A percentile compares a stretch with the other conserved stretches of the same genome.
phyloP scores from a whole-genome alignment of 1,284 basidiomycete species.

The Moesziomyces antarcticus region DNA sequence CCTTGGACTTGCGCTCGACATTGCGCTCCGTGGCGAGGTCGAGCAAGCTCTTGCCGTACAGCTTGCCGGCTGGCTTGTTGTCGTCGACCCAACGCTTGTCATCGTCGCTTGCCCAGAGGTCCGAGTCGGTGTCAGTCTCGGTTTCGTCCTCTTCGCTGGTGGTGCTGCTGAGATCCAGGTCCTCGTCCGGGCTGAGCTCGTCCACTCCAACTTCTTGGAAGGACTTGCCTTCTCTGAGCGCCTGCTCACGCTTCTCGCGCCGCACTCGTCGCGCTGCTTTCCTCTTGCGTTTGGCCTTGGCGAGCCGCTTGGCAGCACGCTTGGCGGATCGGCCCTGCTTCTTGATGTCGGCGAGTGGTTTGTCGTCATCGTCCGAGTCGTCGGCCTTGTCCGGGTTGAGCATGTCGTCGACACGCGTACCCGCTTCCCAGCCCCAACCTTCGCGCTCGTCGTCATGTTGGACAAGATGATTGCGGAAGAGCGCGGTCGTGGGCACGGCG shows the following conservation, averaged over 20 bases:
- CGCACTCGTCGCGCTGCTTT: slow-evolving; percentile 52
- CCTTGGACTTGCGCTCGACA: slow-evolving; percentile 36
- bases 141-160: slow-evolving; percentile 37
- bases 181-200: slow-evolving; percentile 61
- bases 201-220: slow-evolving; percentile 51
- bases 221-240: slow-evolving; percentile 41
- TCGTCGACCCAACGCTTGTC: slow-evolving; percentile 61
- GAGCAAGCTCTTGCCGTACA: slow-evolving; percentile 64
- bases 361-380: slow-evolving; percentile 44
- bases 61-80: slow-evolving; percentile 58
- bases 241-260: slow-evolving; percentile 46
- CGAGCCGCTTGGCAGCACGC: slow-evolving; percentile 46
- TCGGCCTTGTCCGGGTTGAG: slow-evolving; percentile 28
- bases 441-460: slow-evolving; percentile 62
- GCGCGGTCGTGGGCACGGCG: slow-evolving; percentile 59
- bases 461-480: slow-evolving; percentile 66
- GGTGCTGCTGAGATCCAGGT: slow-evolving; percentile 53
- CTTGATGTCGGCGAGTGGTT: slow-evolving; percentile 44
- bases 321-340: slow-evolving; percentile 40
- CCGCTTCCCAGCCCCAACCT: slow-evolving; percentile 66
- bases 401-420: slow-evolving; percentile 37
- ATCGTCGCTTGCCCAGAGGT: slow-evolving; percentile 51
- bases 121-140: slow-evolving; percentile 41
- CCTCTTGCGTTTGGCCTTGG: slow-evolving; percentile 51
- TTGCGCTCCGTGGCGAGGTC: slow-evolving; percentile 49